These are phyloP conservation scores for Geotrichum cucujoidarum DNA, from an alignment of 1,139 yeast species.

Conservation along the genomic window DNA sequence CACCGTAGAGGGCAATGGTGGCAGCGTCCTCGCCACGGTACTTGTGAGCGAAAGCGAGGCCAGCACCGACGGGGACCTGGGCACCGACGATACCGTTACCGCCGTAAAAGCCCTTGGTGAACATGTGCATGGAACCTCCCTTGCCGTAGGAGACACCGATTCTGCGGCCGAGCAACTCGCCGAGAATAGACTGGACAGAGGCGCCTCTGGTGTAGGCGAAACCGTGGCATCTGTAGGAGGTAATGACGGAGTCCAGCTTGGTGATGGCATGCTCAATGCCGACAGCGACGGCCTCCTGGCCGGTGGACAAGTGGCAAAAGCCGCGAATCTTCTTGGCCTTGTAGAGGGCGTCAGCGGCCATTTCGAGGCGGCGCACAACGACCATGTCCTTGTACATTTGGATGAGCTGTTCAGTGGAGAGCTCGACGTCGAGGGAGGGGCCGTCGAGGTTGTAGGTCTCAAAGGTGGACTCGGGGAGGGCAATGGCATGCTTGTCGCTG, in stretches of 20 bases:
- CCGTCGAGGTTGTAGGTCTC: constrained; percentile 72
- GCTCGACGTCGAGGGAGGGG: constrained; percentile 67
- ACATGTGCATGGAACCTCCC: constrained; percentile 99
- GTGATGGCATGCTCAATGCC: constrained; percentile 95
- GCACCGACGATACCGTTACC: constrained; percentile 99
- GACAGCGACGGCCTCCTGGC: constrained; percentile 98
- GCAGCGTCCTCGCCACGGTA: constrained; percentile 73
- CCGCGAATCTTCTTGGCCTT: constrained; percentile 98
- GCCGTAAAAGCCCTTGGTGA: constrained; percentile 90
- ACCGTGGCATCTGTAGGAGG: constrained; percentile 98
- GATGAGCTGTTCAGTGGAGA: constrained; percentile 72
- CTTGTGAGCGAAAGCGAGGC: constrained; percentile 95
- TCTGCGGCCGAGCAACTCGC: constrained; percentile 96
- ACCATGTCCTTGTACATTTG: constrained; percentile 97
- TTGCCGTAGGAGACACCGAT: constrained; percentile 93
- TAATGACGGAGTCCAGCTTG: constrained; percentile 78
- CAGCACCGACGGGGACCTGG: constrained; percentile 97
- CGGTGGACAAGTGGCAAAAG: constrained; percentile 95
- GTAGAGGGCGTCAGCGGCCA: constrained; percentile 97
- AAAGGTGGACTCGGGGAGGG: constrained; percentile 75
- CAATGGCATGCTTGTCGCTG: constrained; percentile 27
- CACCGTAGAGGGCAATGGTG: constrained; percentile 90
- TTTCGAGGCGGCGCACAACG: constrained; percentile 90
- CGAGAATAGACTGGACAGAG: constrained; percentile 81
- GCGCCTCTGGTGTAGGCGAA: constrained; percentile 96